Percentiles rank a stretch among this genome's conserved stretches.
Conservation (phyloP, 202 grass and related monocot genomes). For the Bolboschoenoplectus hybrid region DNA sequence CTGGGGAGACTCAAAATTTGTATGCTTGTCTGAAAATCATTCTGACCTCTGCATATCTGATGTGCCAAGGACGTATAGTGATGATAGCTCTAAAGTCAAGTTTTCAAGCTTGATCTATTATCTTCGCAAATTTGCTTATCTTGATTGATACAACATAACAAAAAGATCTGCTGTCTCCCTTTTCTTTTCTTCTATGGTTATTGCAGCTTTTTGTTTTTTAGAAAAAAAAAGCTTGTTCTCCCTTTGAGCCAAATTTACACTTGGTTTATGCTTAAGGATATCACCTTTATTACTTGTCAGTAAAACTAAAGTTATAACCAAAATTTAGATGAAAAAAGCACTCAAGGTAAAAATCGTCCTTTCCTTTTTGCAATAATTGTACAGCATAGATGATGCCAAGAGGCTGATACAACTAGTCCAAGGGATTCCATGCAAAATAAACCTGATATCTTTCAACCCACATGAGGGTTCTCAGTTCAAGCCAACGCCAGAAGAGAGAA, state of each 20-base stretch:
- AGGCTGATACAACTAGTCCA: conserved; percentile 70
- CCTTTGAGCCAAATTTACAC: not conserved
- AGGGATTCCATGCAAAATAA: conserved; percentile 92
- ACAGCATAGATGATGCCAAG: conserved; percentile 77
- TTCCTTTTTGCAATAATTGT: conserved; percentile 2
- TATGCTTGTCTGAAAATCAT: not conserved
- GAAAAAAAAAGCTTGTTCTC: not conserved
- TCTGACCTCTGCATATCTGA: not conserved
- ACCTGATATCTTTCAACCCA: conserved; percentile 91
- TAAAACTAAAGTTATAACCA: not conserved
- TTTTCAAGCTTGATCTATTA: not conserved
- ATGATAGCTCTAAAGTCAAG: not conserved
- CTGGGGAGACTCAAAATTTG: not conserved
- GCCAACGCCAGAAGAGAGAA: conserved; percentile 72
- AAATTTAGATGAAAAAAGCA: not conserved
- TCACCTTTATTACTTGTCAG: not conserved
- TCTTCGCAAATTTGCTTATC: not conserved
- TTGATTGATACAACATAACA: not conserved
- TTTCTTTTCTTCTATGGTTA: not conserved
- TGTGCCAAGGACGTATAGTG: not conserved
- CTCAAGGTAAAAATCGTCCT: not conserved
- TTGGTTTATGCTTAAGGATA: not conserved
- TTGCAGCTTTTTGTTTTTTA: not conserved
- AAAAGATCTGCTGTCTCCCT: not conserved
- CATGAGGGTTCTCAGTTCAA: conserved; percentile 83